phyloP scores from a whole-genome alignment of 192 early-diverging fungal genomes.

The Podila clonocystis region DNA sequence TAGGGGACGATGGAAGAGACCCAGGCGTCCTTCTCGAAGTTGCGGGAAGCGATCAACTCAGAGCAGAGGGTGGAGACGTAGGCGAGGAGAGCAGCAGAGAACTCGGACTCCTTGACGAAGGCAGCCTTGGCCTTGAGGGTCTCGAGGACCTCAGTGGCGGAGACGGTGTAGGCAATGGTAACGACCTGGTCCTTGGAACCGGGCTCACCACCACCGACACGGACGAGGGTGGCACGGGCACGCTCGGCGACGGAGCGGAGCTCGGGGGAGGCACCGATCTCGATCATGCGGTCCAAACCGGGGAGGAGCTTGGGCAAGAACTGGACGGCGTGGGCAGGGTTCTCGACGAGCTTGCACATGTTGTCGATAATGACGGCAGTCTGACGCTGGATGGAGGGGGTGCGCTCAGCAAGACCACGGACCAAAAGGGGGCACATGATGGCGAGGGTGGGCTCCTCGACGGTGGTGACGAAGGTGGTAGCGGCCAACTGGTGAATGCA shows the following conservation, averaged over 20 bases:
- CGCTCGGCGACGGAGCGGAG: constrained; percentile 75
- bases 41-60: constrained; percentile 68
- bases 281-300: constrained; percentile 79
- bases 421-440: constrained; percentile 82
- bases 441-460: constrained; percentile 79
- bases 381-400: constrained; percentile 77
- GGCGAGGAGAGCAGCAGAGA: constrained; percentile 55
- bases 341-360: constrained; percentile 90
- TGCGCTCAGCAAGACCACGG: constrained; percentile 77
- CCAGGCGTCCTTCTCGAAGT: constrained; percentile 77
- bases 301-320: constrained; percentile 85
- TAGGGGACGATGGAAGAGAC: constrained; percentile 67
- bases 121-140: constrained; percentile 63
- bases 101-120: constrained; percentile 59
- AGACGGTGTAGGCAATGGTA: constrained; percentile 59
- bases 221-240: constrained; percentile 73
- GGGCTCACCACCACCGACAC: constrained; percentile 67
- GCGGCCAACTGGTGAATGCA: constrained; percentile 81
- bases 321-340: constrained; percentile 80
- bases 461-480: constrained; percentile 83
- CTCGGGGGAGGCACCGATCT: constrained; percentile 82
- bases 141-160: constrained; percentile 54
- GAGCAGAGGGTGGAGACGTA: constrained; percentile 69
- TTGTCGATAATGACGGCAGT: constrained; percentile 88
- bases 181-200: constrained; percentile 60